phyloP scores from a whole-genome alignment of 2,329 filamentous ascomycete genomes.

The Fusarium tricinctum region DNA sequence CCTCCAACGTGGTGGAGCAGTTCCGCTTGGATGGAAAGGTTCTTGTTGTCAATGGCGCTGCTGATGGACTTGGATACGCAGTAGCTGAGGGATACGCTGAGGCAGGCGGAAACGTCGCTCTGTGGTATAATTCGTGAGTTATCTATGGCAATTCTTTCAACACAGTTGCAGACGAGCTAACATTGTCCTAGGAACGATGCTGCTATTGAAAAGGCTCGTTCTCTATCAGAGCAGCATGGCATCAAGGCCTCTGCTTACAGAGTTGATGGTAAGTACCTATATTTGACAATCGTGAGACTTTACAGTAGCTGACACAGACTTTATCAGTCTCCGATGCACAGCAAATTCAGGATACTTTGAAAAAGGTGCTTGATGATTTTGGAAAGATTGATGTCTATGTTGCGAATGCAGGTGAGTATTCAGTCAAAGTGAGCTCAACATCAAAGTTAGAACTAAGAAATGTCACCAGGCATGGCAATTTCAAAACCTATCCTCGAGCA shows the following conservation, averaged over 20 bases:
- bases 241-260: constrained; percentile 59
- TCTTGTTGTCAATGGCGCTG: constrained; percentile 61
- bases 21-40: constrained; percentile 59
- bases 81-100: constrained; percentile 63
- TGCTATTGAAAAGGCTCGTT: constrained; percentile 55
- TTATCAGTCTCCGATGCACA: constrained; percentile 57
- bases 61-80: constrained; percentile 61
- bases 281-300: not conserved
- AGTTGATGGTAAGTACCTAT: constrained; percentile 54
- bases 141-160: not conserved
- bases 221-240: constrained; percentile 52
- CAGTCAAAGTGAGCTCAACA: not conserved
- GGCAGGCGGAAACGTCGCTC: constrained; percentile 58
- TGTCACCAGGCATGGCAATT: constrained; percentile 50
- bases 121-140: constrained; percentile 54
- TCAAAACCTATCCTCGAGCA: constrained; percentile 69
- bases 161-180: not conserved
- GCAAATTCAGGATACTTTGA: constrained; percentile 38
- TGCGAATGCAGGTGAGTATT: constrained; percentile 52
- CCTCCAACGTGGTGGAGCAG: constrained; percentile 60
- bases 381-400: constrained; percentile 48
- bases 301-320: constrained; percentile 1
- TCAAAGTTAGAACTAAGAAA: not conserved
- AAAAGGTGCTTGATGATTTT: constrained; percentile 43
- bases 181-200: constrained; percentile 46